Base-by-base conservation (phyloP, 2,329 filamentous ascomycete genomes). In the Capronia americana region DNA sequence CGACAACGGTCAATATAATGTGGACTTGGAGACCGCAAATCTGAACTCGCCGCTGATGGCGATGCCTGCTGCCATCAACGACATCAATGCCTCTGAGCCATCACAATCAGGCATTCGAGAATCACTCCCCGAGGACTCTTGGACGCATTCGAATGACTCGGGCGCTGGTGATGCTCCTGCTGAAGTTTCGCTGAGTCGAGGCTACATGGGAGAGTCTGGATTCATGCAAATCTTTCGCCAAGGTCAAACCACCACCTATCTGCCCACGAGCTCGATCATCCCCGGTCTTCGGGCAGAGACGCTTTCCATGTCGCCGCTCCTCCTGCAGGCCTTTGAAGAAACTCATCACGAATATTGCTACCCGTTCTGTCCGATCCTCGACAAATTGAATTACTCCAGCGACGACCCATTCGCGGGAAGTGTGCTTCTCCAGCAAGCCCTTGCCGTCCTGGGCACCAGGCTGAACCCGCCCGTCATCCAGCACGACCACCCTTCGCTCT, bases 401-500 rank as follows among this genome's bases (percentile, higher is more conserved):
- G 79, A 80, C 5, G 26, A 24, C 23, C 55, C 55, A 10, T 57
- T 78, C 1, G 67, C 70, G 12, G 57, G 51, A 32, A 72, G 71
- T 14, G 63, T 68, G 4, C 51, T 73, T 11, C 62, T 72, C 5
- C 68, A 73, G 5, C 77, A 80, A 59, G 77, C 80, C 0, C 73
- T 82, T 2, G 80, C 80, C 0, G 70, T 80, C 1, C 78, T 79
- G 0, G 77, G 75, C 2, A 81, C 77, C 53, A 77, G 80, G 58
- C 75, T 82, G n/a, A 76, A 79, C 20, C 80, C 80, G 0, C 79
- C 80, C 0, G 69, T 81, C 20, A 72, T 82, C 5, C 75, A 74
- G 0, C 79, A 81, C 61, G 75, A 77, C 17, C 78, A 77, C 0
- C 77, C 80, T 1, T 75, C 74, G 0, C 68, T 70, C 1, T 82